Percentiles rank a stretch among this genome's conserved stretches.
Conservation (phyloP, 225 moss, liverwort and hornwort species). For the Pleurozium schreberi region DNA sequence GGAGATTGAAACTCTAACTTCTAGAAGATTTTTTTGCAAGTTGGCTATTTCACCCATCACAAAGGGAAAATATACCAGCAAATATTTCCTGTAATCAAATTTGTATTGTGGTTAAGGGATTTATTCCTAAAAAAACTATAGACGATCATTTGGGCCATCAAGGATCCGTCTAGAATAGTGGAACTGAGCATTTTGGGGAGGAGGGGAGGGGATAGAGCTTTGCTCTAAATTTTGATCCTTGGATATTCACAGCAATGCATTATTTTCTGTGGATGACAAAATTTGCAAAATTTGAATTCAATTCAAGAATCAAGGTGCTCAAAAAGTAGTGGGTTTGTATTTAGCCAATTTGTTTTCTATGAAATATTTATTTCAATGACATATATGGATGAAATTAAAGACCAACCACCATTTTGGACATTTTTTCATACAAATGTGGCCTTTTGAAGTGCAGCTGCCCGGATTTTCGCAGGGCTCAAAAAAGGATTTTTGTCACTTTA, state of each 20-base stretch:
- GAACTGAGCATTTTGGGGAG: fast-evolving
- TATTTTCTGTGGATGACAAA: background rate
- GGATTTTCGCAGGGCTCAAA: no score
- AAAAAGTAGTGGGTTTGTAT: no score
- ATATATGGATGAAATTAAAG: no score
- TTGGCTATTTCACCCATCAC: background rate
- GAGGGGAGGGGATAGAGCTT: background rate
- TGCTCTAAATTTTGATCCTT: background rate
- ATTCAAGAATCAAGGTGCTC: background rate
- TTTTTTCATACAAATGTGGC: no score
- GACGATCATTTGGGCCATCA: fast-evolving
- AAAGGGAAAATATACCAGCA: background rate
- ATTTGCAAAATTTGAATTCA: background rate
- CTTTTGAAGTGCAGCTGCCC: no score
- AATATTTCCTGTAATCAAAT: background rate
- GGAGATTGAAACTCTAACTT: background rate
- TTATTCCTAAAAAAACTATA: background rate
- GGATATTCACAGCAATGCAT: background rate
- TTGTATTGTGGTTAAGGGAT: background rate
- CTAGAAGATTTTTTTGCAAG: background rate
- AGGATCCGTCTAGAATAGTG: fast-evolving
- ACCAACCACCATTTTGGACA: no score
- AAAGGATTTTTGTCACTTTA: no score
- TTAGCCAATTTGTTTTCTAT: no score
- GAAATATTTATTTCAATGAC: no score